Base-by-base conservation (phyloP, 139 green algal species). In the Choricystis sp. region DNA sequence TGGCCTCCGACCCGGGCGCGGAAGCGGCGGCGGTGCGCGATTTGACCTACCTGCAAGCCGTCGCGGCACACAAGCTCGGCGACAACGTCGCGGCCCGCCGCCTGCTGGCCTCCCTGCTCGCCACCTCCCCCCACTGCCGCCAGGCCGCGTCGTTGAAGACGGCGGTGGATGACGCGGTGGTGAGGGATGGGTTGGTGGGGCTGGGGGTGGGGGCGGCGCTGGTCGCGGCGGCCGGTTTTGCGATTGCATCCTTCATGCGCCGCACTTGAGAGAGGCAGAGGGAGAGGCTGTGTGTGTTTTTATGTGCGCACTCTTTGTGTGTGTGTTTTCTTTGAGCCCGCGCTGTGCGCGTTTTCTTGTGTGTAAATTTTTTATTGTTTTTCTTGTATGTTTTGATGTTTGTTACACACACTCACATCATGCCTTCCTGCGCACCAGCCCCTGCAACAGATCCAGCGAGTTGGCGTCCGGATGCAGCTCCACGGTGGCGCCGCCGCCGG, bases 91-190 rank as follows among this genome's bases (percentile, higher is more conserved):
- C 40, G 9, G 40, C 40, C 9, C 40, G 40, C 40, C 40, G 40
- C 9, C 9, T 16, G 9, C 40, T 52, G 40, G 40, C 40, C 9
- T 9, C 9, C 40, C 40, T 52, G 9, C 40, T 52, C 9, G 40
- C 40, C 40, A 9, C 9, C 9, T 9, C 16, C 40, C 58, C 58
- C 23, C 24, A 62, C 4, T 62, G 58, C n/a, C 58, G 58, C 16
- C 58, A 62, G 58, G 58, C 58, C 23, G 26, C 24, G 23, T 25
- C 58, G 21, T 25, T 62, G 26, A 62, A 62, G 24, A 25, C 21
- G 58, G 29, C 29, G 22, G 58, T 62, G 58, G 58, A 62, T 14
- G 58, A 62, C 26, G n/a, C 26, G n/a, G 29, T 62, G n/a, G 19
- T 62, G 3, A n/a, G 58, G 3, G 58, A 62, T n/a, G 58, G 58